phyloP scores from a whole-genome alignment of 2,329 filamentous ascomycete genomes.

The Colletotrichum cordylinicola region DNA sequence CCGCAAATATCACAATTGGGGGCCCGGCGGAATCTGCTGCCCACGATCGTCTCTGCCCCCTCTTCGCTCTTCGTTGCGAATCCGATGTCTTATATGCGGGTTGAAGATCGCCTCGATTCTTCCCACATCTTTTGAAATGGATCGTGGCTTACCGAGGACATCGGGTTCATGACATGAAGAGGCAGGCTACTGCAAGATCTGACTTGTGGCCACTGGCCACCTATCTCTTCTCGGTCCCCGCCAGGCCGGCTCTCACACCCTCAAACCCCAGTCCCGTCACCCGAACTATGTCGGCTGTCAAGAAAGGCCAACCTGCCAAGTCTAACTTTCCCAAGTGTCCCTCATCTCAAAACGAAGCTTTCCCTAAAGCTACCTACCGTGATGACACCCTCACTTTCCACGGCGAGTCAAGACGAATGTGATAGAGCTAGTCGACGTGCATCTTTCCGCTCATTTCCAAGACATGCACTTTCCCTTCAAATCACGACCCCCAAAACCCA shows the following conservation, averaged over 20 bases:
- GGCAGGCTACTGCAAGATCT: not conserved
- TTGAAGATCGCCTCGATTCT: not conserved
- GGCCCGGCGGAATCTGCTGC: not conserved
- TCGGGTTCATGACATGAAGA: fast-evolving
- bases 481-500: not conserved
- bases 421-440: not conserved
- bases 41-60: not conserved
- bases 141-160: not conserved
- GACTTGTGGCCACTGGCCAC: not conserved
- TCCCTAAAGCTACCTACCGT: not conserved
- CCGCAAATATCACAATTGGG: not conserved
- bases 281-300: not conserved
- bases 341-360: not conserved
- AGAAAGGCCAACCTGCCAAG: not conserved
- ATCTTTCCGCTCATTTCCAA: not conserved
- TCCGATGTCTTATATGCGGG: not conserved
- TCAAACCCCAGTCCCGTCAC: not conserved
- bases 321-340: not conserved
- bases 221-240: not conserved
- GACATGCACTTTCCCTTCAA: not conserved
- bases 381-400: not conserved
- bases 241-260: not conserved
- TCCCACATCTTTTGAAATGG: not conserved
- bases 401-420: not conserved
- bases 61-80: not conserved